Percentiles rank a stretch among this genome's conserved stretches.
These are phyloP conservation scores for Wickerhamomyces chambardii DNA, from an alignment of 805 yeast species.

Conservation along the genomic window DNA sequence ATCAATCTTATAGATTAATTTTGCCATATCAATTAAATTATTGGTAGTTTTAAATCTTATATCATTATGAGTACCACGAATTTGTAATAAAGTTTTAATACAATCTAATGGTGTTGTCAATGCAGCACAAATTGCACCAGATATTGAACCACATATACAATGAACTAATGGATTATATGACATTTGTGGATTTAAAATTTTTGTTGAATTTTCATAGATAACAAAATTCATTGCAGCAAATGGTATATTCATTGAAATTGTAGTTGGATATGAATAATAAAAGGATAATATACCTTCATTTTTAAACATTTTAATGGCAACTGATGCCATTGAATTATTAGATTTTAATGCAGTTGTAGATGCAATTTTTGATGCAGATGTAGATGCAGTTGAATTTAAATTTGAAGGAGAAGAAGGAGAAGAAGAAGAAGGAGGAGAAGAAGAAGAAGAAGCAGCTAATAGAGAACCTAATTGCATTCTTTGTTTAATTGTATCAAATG, in stretches of 20 bases:
- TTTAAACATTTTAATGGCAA: slow-evolving; percentile 6
- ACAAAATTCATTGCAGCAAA: slow-evolving; percentile 93
- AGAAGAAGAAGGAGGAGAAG: slow-evolving; percentile 3
- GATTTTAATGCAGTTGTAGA: slow-evolving; percentile 26
- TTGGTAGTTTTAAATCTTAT: slow-evolving; percentile 39
- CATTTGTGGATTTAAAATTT: slow-evolving; percentile 57
- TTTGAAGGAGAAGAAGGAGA: background rate
- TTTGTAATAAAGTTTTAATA: slow-evolving; percentile 84
- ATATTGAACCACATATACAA: slow-evolving; percentile 85
- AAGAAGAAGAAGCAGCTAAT: too few relatives aligned
- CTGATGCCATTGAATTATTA: too few relatives aligned
- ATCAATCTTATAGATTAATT: slow-evolving; percentile 47
- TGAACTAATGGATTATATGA: slow-evolving; percentile 51
- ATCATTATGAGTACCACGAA: slow-evolving; percentile 44
- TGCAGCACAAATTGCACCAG: slow-evolving; percentile 95
- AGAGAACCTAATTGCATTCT: slow-evolving; percentile 67
- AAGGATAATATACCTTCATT: slow-evolving; percentile 68
- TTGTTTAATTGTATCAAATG: slow-evolving; percentile 93
- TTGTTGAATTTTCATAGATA: slow-evolving; percentile 75
- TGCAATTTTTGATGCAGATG: slow-evolving; percentile 18
- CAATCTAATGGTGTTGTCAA: slow-evolving; percentile 92
- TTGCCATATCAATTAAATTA: slow-evolving; percentile 67
- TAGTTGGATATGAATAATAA: slow-evolving; percentile 92
- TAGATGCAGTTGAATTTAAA: slow-evolving; percentile 2
- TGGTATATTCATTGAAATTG: slow-evolving; percentile 85